Evolutionary conservation across 176 grass and related monocot species (phyloP).

Genomic region (Zoysia japonica): DNA sequence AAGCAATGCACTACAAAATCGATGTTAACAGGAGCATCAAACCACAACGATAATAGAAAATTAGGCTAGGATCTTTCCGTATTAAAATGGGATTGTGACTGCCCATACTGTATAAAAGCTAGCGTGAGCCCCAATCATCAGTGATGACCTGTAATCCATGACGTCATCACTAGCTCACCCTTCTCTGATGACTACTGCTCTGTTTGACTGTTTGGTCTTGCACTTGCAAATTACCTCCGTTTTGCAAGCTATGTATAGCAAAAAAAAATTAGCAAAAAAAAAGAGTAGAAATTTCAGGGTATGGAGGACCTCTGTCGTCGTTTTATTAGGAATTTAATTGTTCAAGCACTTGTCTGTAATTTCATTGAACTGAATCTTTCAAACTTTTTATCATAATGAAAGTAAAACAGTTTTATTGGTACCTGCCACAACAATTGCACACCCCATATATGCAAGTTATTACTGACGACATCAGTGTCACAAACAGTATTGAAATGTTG

Average conservation of each 20-base stretch:
- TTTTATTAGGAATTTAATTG: not conserved
- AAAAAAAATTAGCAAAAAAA: not conserved
- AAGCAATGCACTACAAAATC: constrained; percentile 3
- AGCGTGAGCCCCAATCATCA: constrained; percentile 30
- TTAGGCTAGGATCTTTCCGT: not conserved
- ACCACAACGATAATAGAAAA: not conserved
- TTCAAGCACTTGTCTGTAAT: not conserved
- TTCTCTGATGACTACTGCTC: not conserved
- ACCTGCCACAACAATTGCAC: too few relatives aligned
- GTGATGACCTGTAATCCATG: constrained; percentile 6
- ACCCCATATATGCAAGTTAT: too few relatives aligned
- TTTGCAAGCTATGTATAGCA: not conserved
- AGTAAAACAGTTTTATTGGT: not conserved
- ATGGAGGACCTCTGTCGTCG: not conserved
- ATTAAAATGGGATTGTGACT: not conserved
- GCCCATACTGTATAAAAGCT: not conserved
- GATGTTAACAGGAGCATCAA: not conserved
- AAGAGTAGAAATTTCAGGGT: not conserved
- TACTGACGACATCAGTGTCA: too few relatives aligned
- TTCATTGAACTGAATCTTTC: not conserved
- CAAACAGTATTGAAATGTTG: not conserved
- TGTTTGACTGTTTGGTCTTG: not conserved
- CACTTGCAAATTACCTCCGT: not conserved
- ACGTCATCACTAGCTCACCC: constrained; percentile 4
- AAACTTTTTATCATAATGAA: not conserved